Conservation (phyloP, 2,329 filamentous ascomycete species). For the Aspergillus texensis region DNA sequence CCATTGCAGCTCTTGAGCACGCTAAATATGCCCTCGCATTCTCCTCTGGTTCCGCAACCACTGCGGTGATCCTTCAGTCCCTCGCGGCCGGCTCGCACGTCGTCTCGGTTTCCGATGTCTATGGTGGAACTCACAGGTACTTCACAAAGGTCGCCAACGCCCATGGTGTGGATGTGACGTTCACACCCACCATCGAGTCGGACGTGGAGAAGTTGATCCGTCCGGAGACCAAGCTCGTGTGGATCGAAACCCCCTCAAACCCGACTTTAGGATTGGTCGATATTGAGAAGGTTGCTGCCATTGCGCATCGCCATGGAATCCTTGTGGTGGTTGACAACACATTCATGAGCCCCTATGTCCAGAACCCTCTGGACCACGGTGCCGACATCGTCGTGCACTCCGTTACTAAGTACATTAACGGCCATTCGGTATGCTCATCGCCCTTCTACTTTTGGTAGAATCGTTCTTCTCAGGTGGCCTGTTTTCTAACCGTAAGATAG, state of each 20-base stretch:
- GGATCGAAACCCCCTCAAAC: constrained; percentile 96
- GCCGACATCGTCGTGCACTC: constrained; percentile 96
- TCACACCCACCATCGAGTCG: constrained; percentile 87
- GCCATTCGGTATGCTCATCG: constrained; percentile 63
- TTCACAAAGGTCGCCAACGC: constrained; percentile 97
- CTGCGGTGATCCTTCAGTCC: constrained; percentile 89
- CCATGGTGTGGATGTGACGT: constrained; percentile 92
- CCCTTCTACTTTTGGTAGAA: neutral
- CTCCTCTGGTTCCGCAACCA: constrained; percentile 90
- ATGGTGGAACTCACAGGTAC: constrained; percentile 96
- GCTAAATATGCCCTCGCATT: constrained; percentile 93
- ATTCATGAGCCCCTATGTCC: constrained; percentile 93
- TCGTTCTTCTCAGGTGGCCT: neutral
- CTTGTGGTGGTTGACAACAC: constrained; percentile 99
- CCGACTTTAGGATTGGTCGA: constrained; percentile 92
- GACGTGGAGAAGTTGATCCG: constrained; percentile 85
- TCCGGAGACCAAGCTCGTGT: constrained; percentile 87
- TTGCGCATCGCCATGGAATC: constrained; percentile 85
- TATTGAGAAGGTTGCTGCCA: constrained; percentile 79
- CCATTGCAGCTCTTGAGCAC: constrained; percentile 88
- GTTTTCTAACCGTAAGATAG: constrained; percentile 33
- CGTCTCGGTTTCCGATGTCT: constrained; percentile 95
- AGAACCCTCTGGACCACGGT: constrained; percentile 92
- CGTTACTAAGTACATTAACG: constrained; percentile 99
- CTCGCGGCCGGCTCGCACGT: constrained; percentile 90